Conservation (phyloP, 805 yeast species). For the Candida pseudofarinosa region DNA sequence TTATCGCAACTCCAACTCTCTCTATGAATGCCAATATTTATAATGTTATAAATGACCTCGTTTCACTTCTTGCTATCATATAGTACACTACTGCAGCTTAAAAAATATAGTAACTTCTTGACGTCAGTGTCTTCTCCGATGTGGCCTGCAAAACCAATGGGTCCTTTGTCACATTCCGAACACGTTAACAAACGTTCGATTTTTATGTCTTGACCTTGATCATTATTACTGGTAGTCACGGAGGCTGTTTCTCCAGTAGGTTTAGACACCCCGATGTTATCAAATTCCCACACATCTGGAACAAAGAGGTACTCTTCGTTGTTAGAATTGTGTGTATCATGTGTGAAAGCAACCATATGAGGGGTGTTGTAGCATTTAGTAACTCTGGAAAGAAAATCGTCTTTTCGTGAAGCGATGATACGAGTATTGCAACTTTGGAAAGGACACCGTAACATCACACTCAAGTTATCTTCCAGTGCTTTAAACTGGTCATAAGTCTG, state of each 20-base stretch:
- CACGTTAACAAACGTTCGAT: conserved; percentile 59
- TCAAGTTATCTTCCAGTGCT: background rate
- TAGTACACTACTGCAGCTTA: conserved; percentile 44
- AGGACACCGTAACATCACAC: conserved; percentile 16
- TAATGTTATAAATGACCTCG: too few species aligned
- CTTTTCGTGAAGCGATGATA: conserved; percentile 6
- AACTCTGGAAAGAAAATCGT: conserved; percentile 3
- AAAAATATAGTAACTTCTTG: conserved; percentile 38
- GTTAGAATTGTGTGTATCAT: conserved; percentile 6
- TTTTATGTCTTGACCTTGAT: conserved; percentile 18
- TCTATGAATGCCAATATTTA: too few species aligned
- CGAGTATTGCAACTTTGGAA: conserved; percentile 17
- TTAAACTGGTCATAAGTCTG: background rate
- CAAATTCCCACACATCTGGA: conserved; percentile 72
- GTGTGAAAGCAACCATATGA: conserved; percentile 18
- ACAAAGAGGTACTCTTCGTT: conserved; percentile 36
- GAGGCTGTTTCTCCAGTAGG: conserved; percentile 25
- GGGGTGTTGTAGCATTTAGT: conserved; percentile 23
- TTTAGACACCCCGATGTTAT: conserved; percentile 71
- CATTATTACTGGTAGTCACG: conserved; percentile 14
- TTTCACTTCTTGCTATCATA: conserved; percentile 22
- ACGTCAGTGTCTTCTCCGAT: conserved; percentile 26
- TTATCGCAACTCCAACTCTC: background rate
- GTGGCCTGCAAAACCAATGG: conserved; percentile 63
- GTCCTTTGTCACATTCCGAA: conserved; percentile 77